Conservation (phyloP, 306 rosid genomes). For the Rosa multiflora region DNA sequence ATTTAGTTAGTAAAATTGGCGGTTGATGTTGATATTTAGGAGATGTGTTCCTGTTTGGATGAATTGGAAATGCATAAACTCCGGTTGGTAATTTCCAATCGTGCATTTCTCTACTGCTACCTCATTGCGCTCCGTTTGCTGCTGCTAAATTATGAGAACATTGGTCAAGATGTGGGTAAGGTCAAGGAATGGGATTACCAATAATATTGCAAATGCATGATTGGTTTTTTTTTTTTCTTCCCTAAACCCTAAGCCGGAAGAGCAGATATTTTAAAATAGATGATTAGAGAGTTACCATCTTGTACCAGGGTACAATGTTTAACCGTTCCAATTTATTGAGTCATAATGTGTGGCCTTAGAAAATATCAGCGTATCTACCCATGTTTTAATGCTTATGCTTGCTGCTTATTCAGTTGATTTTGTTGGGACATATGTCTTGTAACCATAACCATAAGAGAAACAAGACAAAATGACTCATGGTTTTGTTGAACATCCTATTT, state of each 20-base stretch:
- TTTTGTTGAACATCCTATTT: not conserved
- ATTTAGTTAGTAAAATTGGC: not conserved
- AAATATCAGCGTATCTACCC: not conserved
- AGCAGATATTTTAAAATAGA: not conserved
- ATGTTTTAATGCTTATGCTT: not conserved
- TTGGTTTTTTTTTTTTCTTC: not conserved
- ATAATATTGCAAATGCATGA: not conserved
- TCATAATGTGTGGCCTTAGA: not conserved
- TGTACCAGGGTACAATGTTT: not conserved
- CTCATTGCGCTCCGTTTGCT: not conserved
- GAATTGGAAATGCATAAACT: not conserved
- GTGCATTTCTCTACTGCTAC: not conserved
- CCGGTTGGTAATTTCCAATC: not conserved
- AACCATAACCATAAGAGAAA: not conserved
- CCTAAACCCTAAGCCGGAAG: not conserved
- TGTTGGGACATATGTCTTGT: not conserved
- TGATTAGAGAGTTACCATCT: not conserved
- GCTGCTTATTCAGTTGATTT: not conserved
- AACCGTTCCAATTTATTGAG: not conserved
- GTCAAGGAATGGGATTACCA: not conserved
- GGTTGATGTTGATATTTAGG: not conserved
- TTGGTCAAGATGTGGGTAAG: not conserved
- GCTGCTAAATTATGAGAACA: not conserved
- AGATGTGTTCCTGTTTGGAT: not conserved
- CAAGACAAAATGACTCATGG: not conserved